These are phyloP conservation scores for Elsinoe fawcettii DNA, from an alignment of 2,329 filamentous ascomycete genomes.

Conservation along the genomic window DNA sequence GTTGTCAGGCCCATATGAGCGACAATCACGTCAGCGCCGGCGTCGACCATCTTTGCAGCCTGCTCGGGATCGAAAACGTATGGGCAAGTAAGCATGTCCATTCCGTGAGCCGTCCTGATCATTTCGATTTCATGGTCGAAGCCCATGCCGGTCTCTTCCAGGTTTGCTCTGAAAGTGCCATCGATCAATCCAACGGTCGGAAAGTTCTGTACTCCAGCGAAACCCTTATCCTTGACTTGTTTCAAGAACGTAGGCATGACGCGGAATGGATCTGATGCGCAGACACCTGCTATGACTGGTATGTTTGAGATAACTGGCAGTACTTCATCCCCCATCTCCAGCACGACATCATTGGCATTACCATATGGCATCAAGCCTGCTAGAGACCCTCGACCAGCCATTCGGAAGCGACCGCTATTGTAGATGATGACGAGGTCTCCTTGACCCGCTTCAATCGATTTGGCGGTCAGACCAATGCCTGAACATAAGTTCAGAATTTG, in stretches of 20 bases:
- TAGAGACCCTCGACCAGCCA: conserved; percentile 62
- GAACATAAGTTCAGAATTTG: neutral
- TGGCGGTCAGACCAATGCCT: conserved; percentile 63
- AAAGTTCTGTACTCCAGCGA: conserved; percentile 65
- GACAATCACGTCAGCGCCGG: conserved; percentile 60
- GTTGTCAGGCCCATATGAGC: conserved; percentile 63
- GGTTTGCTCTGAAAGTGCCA: conserved; percentile 56
- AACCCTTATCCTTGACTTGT: conserved; percentile 55
- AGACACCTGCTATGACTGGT: conserved; percentile 63
- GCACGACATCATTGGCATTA: conserved; percentile 61
- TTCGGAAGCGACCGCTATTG: conserved; percentile 64
- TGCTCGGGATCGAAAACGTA: conserved; percentile 61
- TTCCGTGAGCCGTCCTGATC: conserved; percentile 50
- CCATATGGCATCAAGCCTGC: conserved; percentile 65
- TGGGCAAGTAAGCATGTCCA: conserved; percentile 59
- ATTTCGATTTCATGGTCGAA: conserved; percentile 61
- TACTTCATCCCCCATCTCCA: conserved; percentile 63
- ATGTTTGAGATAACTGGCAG: conserved; percentile 56
- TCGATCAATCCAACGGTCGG: conserved; percentile 66
- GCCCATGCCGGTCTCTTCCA: conserved; percentile 67
- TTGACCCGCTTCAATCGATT: conserved; percentile 61
- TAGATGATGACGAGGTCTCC: conserved; percentile 65
- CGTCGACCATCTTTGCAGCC: conserved; percentile 53
- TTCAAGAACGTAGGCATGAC: conserved; percentile 53
- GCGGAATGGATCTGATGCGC: conserved; percentile 62